These are phyloP conservation scores for Annulohypoxylon stygium DNA, from an alignment of 495 filamentous ascomycete species.

Conservation along the genomic window DNA sequence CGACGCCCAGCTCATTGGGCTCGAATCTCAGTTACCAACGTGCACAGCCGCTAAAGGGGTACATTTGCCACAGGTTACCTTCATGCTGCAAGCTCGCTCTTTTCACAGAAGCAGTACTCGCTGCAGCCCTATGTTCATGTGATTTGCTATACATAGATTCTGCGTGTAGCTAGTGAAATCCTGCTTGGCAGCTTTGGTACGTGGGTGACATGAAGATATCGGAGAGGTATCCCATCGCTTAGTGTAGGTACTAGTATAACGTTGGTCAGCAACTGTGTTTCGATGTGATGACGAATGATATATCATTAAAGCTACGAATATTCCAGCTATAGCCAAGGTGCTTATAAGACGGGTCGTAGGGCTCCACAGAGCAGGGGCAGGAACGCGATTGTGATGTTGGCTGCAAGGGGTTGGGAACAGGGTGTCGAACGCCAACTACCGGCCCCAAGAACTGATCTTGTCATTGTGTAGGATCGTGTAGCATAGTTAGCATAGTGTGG, in stretches of 20 bases:
- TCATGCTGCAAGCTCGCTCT: not conserved
- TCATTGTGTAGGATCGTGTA: conserved; percentile 24
- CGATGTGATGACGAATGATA: conserved; percentile 28
- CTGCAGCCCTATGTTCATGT: conserved; percentile 28
- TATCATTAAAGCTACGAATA: conserved; percentile 6
- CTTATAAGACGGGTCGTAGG: conserved; percentile 32
- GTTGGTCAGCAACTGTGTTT: conserved; percentile 20
- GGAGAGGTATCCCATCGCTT: conserved; percentile 23
- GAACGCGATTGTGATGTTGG: conserved; percentile 19
- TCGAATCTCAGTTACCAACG: conserved; percentile 14
- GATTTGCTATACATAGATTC: not conserved
- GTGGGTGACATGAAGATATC: conserved; percentile 2
- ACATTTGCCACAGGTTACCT: conserved; percentile 25
- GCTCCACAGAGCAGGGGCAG: conserved; percentile 30
- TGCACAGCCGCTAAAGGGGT: conserved; percentile 21
- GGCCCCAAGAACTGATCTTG: conserved; percentile 24
- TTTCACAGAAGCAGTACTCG: not conserved
- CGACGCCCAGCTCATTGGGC: conserved; percentile 27
- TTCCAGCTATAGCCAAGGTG: conserved; percentile 31
- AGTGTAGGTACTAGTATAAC: conserved; percentile 1
- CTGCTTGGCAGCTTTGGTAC: not conserved
- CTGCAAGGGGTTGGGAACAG: conserved; percentile 39
- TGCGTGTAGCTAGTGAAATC: not conserved
- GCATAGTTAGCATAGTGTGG: conserved; percentile 4
- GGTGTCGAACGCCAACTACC: conserved; percentile 19